phyloP scores from a whole-genome alignment of 2,329 filamentous ascomycete species.

The Aspergillus sojae region DNA sequence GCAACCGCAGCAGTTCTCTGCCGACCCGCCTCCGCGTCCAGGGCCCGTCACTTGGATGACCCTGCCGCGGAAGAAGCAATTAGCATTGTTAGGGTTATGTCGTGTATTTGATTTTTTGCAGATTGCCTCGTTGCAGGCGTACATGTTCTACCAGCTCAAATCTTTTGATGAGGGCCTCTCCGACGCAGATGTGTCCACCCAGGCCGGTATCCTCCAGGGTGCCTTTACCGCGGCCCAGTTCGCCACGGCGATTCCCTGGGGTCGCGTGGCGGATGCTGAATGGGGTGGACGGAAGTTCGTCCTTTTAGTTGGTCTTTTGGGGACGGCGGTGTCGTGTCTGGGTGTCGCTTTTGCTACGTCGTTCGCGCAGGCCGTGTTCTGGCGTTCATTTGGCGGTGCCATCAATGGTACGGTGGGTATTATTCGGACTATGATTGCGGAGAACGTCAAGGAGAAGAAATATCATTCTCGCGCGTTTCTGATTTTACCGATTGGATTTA shows the following conservation, averaged over 20 bases:
- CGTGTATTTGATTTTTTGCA: constrained; percentile 46
- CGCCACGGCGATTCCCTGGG: constrained; percentile 79
- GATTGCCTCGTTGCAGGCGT: constrained; percentile 54
- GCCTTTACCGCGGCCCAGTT: constrained; percentile 81
- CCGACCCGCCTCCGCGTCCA: constrained; percentile 19
- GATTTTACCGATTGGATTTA: constrained; percentile 67
- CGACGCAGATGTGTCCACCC: constrained; percentile 67
- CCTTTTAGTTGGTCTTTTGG: constrained; percentile 72
- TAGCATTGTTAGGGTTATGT: constrained; percentile 40
- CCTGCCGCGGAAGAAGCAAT: constrained; percentile 41
- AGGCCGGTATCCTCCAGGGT: constrained; percentile 74
- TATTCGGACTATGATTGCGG: constrained; percentile 72
- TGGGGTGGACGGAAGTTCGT: constrained; percentile 73
- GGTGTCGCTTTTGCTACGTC: constrained; percentile 70
- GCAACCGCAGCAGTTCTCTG: constrained; percentile 23
- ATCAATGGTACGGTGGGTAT: constrained; percentile 74
- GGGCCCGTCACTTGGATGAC: constrained; percentile 44
- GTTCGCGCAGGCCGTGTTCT: constrained; percentile 66
- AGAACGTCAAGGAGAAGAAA: constrained; percentile 71
- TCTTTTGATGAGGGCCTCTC: constrained; percentile 65
- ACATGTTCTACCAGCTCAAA: constrained; percentile 83
- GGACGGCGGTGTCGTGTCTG: constrained; percentile 66
- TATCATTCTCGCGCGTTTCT: constrained; percentile 60
- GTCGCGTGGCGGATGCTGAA: constrained; percentile 66
- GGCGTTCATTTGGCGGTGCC: constrained; percentile 67